Conservation (phyloP, 2,329 filamentous ascomycete species). For the Colletotrichum sojae region DNA sequence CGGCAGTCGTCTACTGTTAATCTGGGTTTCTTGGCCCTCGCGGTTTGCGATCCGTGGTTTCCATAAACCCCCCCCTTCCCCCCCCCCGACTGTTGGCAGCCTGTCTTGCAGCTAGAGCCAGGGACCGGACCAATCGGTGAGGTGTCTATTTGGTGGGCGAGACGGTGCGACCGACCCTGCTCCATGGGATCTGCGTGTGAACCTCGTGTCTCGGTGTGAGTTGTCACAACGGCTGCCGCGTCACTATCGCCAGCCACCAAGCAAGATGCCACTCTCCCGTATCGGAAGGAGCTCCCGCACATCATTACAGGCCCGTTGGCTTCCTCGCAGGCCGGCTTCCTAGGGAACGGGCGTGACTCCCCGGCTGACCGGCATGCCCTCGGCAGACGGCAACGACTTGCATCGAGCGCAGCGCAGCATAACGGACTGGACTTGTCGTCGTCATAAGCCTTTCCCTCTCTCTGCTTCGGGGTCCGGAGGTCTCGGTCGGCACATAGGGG, state of each 20-base stretch:
- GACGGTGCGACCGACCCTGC: too few relatives aligned
- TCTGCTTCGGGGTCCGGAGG: not conserved
- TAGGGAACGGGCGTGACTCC: too few relatives aligned
- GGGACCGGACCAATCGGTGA: too few relatives aligned
- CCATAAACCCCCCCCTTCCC: not conserved
- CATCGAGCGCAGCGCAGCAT: too few relatives aligned
- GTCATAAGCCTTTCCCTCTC: not conserved
- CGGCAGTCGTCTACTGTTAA: not conserved
- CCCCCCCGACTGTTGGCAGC: not conserved
- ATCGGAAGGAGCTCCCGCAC: too few relatives aligned
- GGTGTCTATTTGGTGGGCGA: too few relatives aligned
- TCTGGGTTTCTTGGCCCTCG: not conserved
- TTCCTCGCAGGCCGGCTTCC: not conserved
- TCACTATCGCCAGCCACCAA: not conserved
- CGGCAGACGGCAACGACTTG: too few relatives aligned
- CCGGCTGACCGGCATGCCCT: too few relatives aligned
- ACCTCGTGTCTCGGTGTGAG: too few relatives aligned
- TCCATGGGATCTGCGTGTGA: too few relatives aligned
- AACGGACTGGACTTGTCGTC: not conserved
- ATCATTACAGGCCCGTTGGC: not conserved
- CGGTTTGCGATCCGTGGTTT: slow-evolving; percentile 1
- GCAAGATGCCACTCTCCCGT: not conserved
- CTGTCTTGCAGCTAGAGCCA: too few relatives aligned
- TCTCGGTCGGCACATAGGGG: not conserved
- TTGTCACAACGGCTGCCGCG: not conserved